Percentiles rank a stretch among this genome's conserved stretches.
These are phyloP conservation scores for Coleophoma cylindrospora DNA, from an alignment of 2,329 filamentous ascomycete genomes.

Conservation along the genomic window DNA sequence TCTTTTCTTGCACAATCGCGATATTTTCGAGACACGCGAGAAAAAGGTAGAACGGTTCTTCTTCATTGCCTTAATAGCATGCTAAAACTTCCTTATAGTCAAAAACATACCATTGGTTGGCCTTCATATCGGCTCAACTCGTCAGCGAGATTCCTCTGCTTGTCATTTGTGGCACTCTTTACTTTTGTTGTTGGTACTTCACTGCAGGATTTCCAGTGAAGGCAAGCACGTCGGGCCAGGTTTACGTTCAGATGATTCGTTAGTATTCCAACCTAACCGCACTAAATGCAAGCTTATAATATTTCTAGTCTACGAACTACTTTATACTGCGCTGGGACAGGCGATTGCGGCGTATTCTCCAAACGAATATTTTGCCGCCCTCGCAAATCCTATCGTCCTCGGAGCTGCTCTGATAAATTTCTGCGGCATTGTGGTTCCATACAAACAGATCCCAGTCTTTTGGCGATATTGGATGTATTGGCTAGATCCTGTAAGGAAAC, in stretches of 20 bases:
- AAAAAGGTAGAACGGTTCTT: too few species aligned
- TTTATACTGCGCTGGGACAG: constrained; percentile 57
- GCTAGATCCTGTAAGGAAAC: too few species aligned
- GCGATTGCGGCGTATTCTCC: constrained; percentile 59
- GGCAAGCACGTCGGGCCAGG: constrained; percentile 42
- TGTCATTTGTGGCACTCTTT: constrained; percentile 37
- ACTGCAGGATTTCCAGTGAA: constrained; percentile 44
- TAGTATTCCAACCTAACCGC: too few species aligned
- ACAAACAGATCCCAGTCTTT: constrained; percentile 54
- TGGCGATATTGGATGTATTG: constrained; percentile 53
- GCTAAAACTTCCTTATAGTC: too few species aligned
- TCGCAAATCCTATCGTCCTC: constrained; percentile 52
- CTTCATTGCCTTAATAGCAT: too few species aligned
- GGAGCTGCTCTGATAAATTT: constrained; percentile 61
- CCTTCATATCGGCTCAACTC: constrained; percentile 49
- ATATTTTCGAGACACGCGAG: constrained; percentile 55
- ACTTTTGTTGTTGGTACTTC: constrained; percentile 52
- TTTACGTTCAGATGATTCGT: constrained; percentile 50
- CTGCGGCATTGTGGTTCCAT: constrained; percentile 71
- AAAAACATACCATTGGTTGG: constrained; percentile 56
- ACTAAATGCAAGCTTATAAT: too few species aligned
- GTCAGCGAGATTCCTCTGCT: constrained; percentile 41
- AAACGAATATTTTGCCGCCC: constrained; percentile 52
- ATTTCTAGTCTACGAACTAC: constrained; percentile 54
- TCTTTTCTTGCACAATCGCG: constrained; percentile 49